These are phyloP conservation scores for Pseudozyma pruni DNA, from an alignment of 1,284 basidiomycete species.

Conservation along the genomic window DNA sequence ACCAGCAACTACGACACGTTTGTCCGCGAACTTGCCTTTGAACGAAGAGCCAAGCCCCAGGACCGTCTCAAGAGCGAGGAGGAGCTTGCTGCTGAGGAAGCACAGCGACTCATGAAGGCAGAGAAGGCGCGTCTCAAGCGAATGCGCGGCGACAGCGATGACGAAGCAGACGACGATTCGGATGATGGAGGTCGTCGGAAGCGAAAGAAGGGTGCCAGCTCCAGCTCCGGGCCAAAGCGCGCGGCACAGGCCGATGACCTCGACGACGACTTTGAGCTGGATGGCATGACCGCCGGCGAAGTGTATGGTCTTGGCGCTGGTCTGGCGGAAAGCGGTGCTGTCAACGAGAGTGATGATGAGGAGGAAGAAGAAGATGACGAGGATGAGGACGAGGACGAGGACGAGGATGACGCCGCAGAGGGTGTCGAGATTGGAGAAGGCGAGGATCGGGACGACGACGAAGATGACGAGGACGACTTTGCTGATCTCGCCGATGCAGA, in stretches of 20 bases:
- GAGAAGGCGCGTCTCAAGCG: constrained; percentile 82
- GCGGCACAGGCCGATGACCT: constrained; percentile 79
- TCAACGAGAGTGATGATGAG: constrained; percentile 67
- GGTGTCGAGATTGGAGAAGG: constrained; percentile 37
- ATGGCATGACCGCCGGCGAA: constrained; percentile 55
- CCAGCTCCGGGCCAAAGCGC: constrained; percentile 69
- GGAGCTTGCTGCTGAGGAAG: constrained; percentile 88
- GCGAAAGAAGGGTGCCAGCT: constrained; percentile 63
- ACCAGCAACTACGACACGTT: constrained; percentile 80
- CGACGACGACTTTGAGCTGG: constrained; percentile 82
- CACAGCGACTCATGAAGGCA: constrained; percentile 84
- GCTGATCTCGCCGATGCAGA: constrained; percentile 56
- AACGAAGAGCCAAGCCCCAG: constrained; percentile 91
- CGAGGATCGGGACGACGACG: constrained; percentile 69
- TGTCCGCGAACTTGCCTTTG: constrained; percentile 91
- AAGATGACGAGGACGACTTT: constrained; percentile 68
- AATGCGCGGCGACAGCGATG: constrained; percentile 83
- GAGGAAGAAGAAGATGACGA: constrained; percentile 63
- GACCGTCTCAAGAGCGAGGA: constrained; percentile 97
- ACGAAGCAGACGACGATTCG: constrained; percentile 64
- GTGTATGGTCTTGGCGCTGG: constrained; percentile 60
- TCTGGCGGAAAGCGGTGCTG: constrained; percentile 63
- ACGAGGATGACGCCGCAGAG: constrained; percentile 39
- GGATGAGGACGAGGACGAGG: constrained; percentile 68
- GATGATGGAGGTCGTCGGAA: constrained; percentile 50